Percentiles rank a stretch among this genome's conserved stretches.
Conservation (phyloP, 2,329 filamentous ascomycete species). For the Myriangium duriaei region DNA sequence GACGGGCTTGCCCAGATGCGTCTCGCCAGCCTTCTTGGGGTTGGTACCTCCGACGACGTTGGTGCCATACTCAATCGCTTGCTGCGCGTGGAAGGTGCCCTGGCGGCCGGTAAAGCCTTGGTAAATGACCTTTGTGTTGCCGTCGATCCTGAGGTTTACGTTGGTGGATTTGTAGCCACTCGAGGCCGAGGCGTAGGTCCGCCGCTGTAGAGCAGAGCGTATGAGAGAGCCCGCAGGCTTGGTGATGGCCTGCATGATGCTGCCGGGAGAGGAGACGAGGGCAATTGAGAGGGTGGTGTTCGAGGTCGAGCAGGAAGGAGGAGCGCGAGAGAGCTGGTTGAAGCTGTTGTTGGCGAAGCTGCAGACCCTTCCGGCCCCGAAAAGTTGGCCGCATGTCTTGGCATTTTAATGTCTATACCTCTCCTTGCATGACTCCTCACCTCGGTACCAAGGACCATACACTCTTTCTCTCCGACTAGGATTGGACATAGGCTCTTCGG, state of each 20-base stretch:
- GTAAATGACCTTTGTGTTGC: constrained; percentile 86
- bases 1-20: constrained; percentile 83
- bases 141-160: constrained; percentile 77
- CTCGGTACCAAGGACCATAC: no score
- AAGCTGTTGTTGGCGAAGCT: not conserved
- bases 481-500: not conserved
- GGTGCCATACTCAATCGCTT: constrained; percentile 98
- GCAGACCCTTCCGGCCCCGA: constrained; percentile 14
- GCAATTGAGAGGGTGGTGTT: not conserved
- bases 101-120: constrained; percentile 80
- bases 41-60: constrained; percentile 97
- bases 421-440: no score
- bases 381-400: no score
- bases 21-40: constrained; percentile 91
- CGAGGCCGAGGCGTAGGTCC: constrained; percentile 58
- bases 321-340: constrained; percentile 3
- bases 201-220: constrained; percentile 53
- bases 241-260: constrained; percentile 72
- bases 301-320: not conserved
- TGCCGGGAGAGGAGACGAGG: constrained; percentile 1
- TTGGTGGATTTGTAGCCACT: constrained; percentile 37
- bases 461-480: not conserved
- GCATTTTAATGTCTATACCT: no score
- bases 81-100: constrained; percentile 83
- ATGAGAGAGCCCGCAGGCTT: constrained; percentile 57